A percentile compares a stretch with the other conserved stretches of the same genome.
Conservation (phyloP, 169 alveolate species). For the Theileria parva region DNA sequence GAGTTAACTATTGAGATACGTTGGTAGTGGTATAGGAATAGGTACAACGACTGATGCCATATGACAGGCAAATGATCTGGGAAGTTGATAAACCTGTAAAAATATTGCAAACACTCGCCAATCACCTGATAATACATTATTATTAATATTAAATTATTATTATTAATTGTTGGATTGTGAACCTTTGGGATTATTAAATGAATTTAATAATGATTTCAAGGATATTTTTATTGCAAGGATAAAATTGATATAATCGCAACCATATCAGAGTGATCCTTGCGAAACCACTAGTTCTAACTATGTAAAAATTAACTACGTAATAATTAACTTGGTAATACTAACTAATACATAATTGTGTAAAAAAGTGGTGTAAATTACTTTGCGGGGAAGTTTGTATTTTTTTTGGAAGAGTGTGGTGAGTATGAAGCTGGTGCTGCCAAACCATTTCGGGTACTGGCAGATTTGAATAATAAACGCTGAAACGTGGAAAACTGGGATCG, state of each 20-base stretch:
- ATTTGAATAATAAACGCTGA: slow-evolving; percentile 89
- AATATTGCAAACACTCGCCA: slow-evolving; percentile 64
- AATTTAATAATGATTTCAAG: neutral
- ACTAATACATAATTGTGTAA: neutral
- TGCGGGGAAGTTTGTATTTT: slow-evolving; percentile 88
- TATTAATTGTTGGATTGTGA: slow-evolving; percentile 1
- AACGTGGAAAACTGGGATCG: slow-evolving; percentile 90
- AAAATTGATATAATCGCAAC: slow-evolving; percentile 58
- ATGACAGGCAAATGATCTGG: slow-evolving; percentile 86
- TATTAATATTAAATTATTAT: neutral
- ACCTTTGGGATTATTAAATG: neutral
- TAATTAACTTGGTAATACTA: neutral
- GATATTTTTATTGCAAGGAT: slow-evolving; percentile 60
- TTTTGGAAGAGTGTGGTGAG: slow-evolving; percentile 89
- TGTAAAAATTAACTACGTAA: neutral
- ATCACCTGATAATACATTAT: slow-evolving; percentile 54
- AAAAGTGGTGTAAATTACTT: slow-evolving; percentile 66
- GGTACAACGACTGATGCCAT: slow-evolving; percentile 91
- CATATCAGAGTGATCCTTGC: slow-evolving; percentile 63
- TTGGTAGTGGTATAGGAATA: slow-evolving; percentile 86
- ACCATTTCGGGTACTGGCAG: slow-evolving; percentile 83
- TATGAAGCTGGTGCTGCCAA: slow-evolving; percentile 85
- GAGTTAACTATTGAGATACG: slow-evolving; percentile 47
- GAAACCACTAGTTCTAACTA: neutral
- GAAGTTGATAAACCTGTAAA: slow-evolving; percentile 73